Base-by-base conservation (phyloP, 305 asterid species). In the Fraxinus angustifolia region DNA sequence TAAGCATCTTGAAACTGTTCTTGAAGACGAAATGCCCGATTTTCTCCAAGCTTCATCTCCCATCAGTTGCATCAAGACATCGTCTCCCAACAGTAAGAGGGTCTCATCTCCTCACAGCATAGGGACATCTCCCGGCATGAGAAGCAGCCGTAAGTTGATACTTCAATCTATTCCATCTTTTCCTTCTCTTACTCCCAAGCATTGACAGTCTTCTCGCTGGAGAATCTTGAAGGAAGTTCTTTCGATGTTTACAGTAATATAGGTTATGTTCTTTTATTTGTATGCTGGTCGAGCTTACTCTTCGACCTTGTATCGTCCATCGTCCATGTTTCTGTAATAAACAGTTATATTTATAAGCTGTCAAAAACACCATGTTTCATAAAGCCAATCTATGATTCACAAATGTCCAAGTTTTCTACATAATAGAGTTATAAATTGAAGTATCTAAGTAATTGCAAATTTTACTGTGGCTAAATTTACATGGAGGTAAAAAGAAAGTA, bases 51-150 rank as follows among this genome's bases (percentile, higher is more conserved):
- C 77, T 26, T 78, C 86, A 16, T 88, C 93, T 19, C 92, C 94
- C 0, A 42, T 79, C 2, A 80, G 85, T 4, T 88, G 89, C 19
- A 73, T 92, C 26, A 90, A 92, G 76, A 78, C 87, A n/a, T 79
- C 87, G 33, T 94, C 98, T 28, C 97, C 98, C 26, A 94, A 90
- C 83, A 75, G 88, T 84, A 94, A 94, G 88, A 87, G 98, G 79
- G 94, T 94, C 33, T 93, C 98, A 19, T 92, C 97, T 2, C 97
- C 97, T 31, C 98, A 90, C 73, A 56, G 83, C 82, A 80, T 62
- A n/a, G 87, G 84, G 10, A 83, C 28, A 83, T 81, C 92, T 0
- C 81, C 91, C 0, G 82, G 92, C 19, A 77, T 89, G 34, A 86
- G 90, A 82, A 91, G 94, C 87, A 90, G 94, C 88, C 86, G 97